Evolutionary conservation across 2,329 filamentous ascomycete genomes (phyloP), one percentile per base, ranked within the genome.

Genomic region (Hymenoscyphus infarciens): DNA sequence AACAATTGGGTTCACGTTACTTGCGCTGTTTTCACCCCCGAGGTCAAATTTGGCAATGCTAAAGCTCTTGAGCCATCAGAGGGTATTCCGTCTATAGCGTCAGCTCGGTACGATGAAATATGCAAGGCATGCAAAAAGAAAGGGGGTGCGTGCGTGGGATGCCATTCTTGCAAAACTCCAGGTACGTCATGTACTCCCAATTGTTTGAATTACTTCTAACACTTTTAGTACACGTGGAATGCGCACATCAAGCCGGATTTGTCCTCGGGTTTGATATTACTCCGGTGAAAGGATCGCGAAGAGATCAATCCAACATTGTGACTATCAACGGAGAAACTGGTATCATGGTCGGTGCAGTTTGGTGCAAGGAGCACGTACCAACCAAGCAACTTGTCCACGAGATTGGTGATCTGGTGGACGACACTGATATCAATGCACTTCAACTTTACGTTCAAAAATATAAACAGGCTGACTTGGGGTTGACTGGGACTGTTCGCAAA

Each of bases 1-100:
- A 98, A 98, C 77, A 98, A 98, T 73, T 99, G 95, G 95, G 91
- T 97, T 16, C 95, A 99, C 74, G 92, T 98, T 31, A 88, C 89
- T 42, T 99, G 95, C 73, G 93, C 95, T 1, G 81, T 97, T 19
- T 98, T 91, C 87, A 93, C 90, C 11, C 87, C 92, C 0, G 95
- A 99, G 76, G 88, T 97, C 71, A 95, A 93, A 72, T 99, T 97
- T 75, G 93, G 90, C 66, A 91, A 91, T 70, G 89, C 92, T 19
- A 87, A 88, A 71, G 86, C 89, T 19, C 79, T 99, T 38, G 90
- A 92, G 69, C 89, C 92, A 35, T 92, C 91, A 1, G 95, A 99
- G 77, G 94, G 94, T 22, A 92, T 99, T 67, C 89, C 90, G 3
- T 88, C 90, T 6, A 93, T 99, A 63, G 84, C 90, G 1, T 81